Conservation (phyloP, 192 early-diverging fungal species). For the Backusella tuberculispora region DNA sequence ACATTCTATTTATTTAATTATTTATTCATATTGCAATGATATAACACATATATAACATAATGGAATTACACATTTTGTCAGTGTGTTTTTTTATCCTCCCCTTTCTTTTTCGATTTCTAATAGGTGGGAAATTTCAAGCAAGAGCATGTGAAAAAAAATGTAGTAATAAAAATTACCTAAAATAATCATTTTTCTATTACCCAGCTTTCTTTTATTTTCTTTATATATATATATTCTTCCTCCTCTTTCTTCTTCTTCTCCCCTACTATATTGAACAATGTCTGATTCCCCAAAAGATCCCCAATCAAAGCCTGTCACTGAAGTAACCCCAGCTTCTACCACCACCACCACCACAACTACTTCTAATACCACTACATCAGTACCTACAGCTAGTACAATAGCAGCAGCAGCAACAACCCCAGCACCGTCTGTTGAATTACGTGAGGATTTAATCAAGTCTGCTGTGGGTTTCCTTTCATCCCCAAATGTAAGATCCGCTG, state of each 20-base stretch:
- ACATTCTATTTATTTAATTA: too few species aligned
- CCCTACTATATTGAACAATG: background rate
- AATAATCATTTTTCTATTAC: background rate
- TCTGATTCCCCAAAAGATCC: conserved; percentile 8
- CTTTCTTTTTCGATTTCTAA: background rate
- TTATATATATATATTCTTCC: background rate
- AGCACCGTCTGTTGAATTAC: conserved; percentile 32
- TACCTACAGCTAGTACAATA: background rate
- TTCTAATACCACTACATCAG: background rate
- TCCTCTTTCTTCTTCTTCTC: background rate
- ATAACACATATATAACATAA: too few species aligned
- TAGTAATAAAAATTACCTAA: conserved; percentile 7
- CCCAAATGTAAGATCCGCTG: conserved; percentile 74
- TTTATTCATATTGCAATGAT: too few species aligned
- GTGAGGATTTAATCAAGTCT: conserved; percentile 56
- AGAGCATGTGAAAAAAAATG: conserved; percentile 4
- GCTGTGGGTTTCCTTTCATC: conserved; percentile 78
- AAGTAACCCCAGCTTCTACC: too few species aligned
- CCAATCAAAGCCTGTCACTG: background rate
- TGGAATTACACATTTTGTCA: too few species aligned
- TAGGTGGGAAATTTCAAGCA: background rate
- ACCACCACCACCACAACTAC: too few species aligned
- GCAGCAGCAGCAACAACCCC: background rate
- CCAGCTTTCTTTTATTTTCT: too few species aligned
- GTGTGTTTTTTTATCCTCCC: too few species aligned